Conservation (phyloP, 495 filamentous ascomycete species). For the Pseudevernia furfuracea region DNA sequence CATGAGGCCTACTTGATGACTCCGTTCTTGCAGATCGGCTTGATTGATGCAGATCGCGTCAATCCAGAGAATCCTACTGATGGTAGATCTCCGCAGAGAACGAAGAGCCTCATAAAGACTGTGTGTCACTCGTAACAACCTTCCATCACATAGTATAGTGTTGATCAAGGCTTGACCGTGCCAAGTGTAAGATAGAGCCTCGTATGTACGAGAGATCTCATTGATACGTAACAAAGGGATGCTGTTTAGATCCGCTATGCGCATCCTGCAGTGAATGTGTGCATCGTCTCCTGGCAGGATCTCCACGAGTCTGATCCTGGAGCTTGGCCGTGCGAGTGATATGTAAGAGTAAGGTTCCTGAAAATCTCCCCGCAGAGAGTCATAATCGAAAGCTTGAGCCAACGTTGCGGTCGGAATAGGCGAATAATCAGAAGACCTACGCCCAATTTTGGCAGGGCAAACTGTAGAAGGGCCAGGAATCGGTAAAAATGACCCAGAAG, state of each 20-base stretch:
- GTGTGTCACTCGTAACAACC: constrained; percentile 7
- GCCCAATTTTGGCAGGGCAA: too few relatives aligned
- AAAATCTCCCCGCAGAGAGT: too few relatives aligned
- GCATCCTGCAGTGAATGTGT: constrained; percentile 7
- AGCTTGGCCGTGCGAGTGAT: neutral
- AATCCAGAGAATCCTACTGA: constrained; percentile 26
- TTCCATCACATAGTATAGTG: constrained; percentile 4
- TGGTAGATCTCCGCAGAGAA: constrained; percentile 11
- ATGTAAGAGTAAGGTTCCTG: constrained; percentile 4
- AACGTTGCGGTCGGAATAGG: too few relatives aligned
- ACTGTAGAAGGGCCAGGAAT: too few relatives aligned
- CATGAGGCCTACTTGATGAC: constrained; percentile 29
- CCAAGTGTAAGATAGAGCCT: constrained; percentile 12
- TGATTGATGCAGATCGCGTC: constrained; percentile 34
- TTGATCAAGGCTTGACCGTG: neutral
- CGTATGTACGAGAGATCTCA: neutral
- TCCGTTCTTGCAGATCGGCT: constrained; percentile 22
- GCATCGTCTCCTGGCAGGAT: neutral
- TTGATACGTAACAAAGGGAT: neutral
- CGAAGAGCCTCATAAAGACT: constrained; percentile 13
- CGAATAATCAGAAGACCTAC: too few relatives aligned
- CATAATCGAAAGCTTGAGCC: too few relatives aligned
- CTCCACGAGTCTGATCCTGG: constrained; percentile 4
- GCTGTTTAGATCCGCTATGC: neutral
- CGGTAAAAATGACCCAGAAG: too few relatives aligned